Base-by-base conservation (phyloP, 139 green algal species). In the Chlamydomonas schloesseri region DNA sequence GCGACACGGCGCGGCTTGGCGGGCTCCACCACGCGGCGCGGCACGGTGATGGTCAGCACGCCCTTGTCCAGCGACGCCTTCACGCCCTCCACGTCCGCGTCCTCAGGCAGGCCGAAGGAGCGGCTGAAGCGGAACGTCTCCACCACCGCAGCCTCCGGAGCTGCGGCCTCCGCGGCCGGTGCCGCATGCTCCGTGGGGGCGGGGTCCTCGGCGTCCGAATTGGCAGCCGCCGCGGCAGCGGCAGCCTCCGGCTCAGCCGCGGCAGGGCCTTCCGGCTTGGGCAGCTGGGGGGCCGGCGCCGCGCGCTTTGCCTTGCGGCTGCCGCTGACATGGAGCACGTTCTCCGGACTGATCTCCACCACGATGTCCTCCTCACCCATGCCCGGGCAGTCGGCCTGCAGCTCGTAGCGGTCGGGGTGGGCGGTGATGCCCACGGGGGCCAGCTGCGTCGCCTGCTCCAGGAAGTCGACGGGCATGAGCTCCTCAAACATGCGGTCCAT, bases 91-190 rank as follows among this genome's bases (percentile, higher is more conserved):
- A 73, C 77, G 15, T 83, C 77, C 2, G 62, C 77, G 69, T 83
- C 77, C 60, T 83, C 77, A 14, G 77, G 77, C 60, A 83, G 77
- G 28, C 57, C 29, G 28, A 83, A 83, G 29, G 60, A 73, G 62
- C 77, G 77, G 31, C 34, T 26, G 37, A 83, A 83, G 37, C 37
- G 37, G 62, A 73, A 83, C 62, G 42, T 50, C 42, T 50, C 42
- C 42, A 50, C 42, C 42, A 50, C 42, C 42, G 42, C 42, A 5
- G 42, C 6, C 42, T 50, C 42, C 6, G 42, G 42, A 50, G 42
- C 42, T 50, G 42, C 42, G 42, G 42, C 42, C 42, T 50, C 42
- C 42, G 42, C 42, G 8, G 42, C 42, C 42, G 42, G 42, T 8
- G 42, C 42, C 42, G 42, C 42, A 5, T 13, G 42, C 42, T 50